These are phyloP conservation scores for Penicillium sp. DNA, from an alignment of 2,329 filamentous ascomycete species.

Conservation along the genomic window DNA sequence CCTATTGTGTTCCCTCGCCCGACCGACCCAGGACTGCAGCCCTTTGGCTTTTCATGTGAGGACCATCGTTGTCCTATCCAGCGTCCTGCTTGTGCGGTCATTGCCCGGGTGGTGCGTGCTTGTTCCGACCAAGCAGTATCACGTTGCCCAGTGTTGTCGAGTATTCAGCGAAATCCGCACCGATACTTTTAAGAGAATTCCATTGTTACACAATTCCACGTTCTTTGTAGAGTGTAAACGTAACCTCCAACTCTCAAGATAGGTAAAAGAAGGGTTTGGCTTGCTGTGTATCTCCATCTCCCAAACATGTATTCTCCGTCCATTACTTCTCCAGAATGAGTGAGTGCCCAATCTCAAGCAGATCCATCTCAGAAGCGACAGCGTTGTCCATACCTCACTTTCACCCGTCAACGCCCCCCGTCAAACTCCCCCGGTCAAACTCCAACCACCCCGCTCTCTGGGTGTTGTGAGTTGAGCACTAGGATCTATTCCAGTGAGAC, in stretches of 20 bases:
- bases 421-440: no score
- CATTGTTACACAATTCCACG: constrained; percentile 1
- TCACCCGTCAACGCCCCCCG: neutral
- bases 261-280: neutral
- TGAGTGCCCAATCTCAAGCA: neutral
- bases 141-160: neutral
- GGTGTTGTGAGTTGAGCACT: neutral
- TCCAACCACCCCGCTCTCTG: neutral
- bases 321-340: neutral
- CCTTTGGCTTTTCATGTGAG: constrained; percentile 3
- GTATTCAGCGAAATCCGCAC: neutral
- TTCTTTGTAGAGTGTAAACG: neutral
- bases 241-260: neutral
- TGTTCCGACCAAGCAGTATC: constrained; percentile 5
- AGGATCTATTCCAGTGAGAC: neutral
- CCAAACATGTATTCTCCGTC: neutral
- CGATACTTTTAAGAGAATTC: constrained; percentile 5
- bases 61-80: neutral
- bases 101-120: constrained; percentile 3
- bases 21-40: neutral
- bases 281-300: neutral
- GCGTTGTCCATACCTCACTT: neutral
- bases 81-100: constrained; percentile 1
- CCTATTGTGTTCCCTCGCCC: neutral
- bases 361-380: neutral